These are phyloP conservation scores for Plasmodium falciparum DNA, from an alignment of 169 alveolate species.

Conservation along the genomic window DNA sequence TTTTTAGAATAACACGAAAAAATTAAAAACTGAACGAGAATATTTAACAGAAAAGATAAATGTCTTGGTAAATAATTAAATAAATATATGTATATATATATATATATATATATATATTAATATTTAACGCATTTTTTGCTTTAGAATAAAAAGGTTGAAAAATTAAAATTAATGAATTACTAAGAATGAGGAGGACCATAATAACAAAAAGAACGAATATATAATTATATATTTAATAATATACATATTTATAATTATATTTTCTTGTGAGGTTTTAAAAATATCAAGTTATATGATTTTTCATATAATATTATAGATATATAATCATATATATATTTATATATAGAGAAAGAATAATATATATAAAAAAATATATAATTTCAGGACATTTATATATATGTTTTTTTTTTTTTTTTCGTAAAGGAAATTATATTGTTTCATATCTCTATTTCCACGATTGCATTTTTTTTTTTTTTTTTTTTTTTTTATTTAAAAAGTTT, in stretches of 20 bases:
- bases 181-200: constrained; percentile 1
- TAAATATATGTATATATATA: constrained; percentile 1
- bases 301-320: neutral
- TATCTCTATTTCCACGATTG: neutral
- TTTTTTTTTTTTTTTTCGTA: neutral
- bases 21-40: constrained; percentile 31
- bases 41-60: constrained; percentile 46
- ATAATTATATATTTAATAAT: too few species aligned
- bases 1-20: constrained; percentile 31
- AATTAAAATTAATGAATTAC: constrained; percentile 27
- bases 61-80: constrained; percentile 37
- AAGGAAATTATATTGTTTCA: neutral
- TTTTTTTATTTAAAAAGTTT: neutral
- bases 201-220: too few species aligned
- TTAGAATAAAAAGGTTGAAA: constrained; percentile 32
- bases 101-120: neutral
- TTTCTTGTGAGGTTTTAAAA: neutral
- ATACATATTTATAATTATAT: neutral
- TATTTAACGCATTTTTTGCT: neutral
- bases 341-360: neutral
- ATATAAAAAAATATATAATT: neutral
- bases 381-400: neutral
- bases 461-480: neutral
- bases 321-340: neutral
- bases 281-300: neutral